A percentile compares a stretch with the other conserved stretches of the same genome.
Evolutionary conservation across 2,329 filamentous ascomycete genomes (phyloP).

Genomic region (Chaetothyriales sp.): DNA sequence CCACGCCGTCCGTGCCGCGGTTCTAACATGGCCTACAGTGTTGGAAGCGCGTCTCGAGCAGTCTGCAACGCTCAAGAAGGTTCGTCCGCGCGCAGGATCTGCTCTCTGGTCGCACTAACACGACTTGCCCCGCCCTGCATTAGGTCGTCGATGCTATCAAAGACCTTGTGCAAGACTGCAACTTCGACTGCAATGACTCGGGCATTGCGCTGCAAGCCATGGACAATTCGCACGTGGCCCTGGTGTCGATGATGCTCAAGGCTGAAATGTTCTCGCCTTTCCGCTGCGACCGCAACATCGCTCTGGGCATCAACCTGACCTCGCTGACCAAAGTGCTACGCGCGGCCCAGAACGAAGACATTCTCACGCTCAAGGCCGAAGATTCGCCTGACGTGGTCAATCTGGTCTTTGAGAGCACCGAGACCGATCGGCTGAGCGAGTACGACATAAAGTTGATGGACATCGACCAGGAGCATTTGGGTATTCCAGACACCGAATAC

Average conservation of each 20-base stretch:
- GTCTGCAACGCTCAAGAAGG: conserved; percentile 89
- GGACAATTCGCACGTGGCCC: conserved; percentile 99
- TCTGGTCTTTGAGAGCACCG: conserved; percentile 81
- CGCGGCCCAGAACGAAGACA: conserved; percentile 84
- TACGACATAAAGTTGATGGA: conserved; percentile 99
- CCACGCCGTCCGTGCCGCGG: neutral
- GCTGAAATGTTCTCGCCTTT: conserved; percentile 87
- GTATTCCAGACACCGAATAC: conserved; percentile 98
- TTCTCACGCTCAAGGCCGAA: conserved; percentile 92
- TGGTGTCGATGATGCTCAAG: conserved; percentile 97
- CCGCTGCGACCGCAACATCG: conserved; percentile 97
- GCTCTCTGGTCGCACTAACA: too few species aligned
- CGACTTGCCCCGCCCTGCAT: conserved; percentile 5
- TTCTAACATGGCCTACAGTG: conserved; percentile 39
- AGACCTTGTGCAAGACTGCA: conserved; percentile 98
- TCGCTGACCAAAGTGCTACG: conserved; percentile 96
- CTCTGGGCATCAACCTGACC: conserved; percentile 89
- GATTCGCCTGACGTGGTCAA: conserved; percentile 93
- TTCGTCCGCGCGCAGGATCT: conserved; percentile 27
- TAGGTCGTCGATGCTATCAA: conserved; percentile 98
- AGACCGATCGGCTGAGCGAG: conserved; percentile 85
- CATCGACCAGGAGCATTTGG: conserved; percentile 98
- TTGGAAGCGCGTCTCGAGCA: conserved; percentile 96
- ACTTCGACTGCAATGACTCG: conserved; percentile 99
- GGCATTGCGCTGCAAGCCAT: conserved; percentile 97